Evolutionary conservation across 2,329 filamentous ascomycete species (phyloP).

Genomic region (Leptographium radiaticola): DNA sequence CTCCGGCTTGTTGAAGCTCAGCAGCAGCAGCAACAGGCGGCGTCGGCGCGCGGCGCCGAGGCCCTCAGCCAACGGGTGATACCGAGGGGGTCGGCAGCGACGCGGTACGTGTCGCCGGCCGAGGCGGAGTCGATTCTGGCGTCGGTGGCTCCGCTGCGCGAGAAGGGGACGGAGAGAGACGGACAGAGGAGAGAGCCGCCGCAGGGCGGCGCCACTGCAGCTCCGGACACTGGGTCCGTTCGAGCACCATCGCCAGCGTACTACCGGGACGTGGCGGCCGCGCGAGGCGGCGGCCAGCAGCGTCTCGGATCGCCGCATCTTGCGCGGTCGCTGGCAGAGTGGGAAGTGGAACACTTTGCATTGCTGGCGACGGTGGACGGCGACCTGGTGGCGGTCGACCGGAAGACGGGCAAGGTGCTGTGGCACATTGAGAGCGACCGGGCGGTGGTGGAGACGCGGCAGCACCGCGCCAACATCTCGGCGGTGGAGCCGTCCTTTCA

Average conservation of each 20-base stretch:
- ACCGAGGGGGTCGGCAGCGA: not conserved
- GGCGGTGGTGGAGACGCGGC: conserved; percentile 82
- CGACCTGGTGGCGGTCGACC: conserved; percentile 81
- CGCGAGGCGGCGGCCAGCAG: conserved; percentile 29
- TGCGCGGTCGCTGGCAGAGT: conserved; percentile 97
- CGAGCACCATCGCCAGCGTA: conserved; percentile 75
- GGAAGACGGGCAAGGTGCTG: conserved; percentile 68
- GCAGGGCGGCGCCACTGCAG: conserved; percentile 60
- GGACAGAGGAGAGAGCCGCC: conserved; percentile 8
- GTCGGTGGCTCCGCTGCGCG: conserved; percentile 13
- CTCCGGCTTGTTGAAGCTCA: conserved; percentile 45
- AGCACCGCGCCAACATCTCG: conserved; percentile 60
- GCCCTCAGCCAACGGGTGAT: not conserved
- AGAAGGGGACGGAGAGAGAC: conserved; percentile 8
- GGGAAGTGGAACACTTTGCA: conserved; percentile 99
- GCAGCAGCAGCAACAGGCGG: conserved; percentile 39
- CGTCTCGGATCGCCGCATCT: conserved; percentile 69
- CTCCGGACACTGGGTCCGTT: conserved; percentile 83
- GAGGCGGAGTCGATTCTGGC: conserved; percentile 14
- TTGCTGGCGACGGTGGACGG: conserved; percentile 99
- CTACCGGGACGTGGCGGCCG: conserved; percentile 41
- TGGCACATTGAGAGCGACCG: conserved; percentile 78
- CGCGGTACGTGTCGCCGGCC: conserved; percentile 14
- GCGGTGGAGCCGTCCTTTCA: conserved; percentile 44
- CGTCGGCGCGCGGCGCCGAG: no score